Conservation (phyloP, 805 yeast species). For the Lachancea lanzarotensis region DNA sequence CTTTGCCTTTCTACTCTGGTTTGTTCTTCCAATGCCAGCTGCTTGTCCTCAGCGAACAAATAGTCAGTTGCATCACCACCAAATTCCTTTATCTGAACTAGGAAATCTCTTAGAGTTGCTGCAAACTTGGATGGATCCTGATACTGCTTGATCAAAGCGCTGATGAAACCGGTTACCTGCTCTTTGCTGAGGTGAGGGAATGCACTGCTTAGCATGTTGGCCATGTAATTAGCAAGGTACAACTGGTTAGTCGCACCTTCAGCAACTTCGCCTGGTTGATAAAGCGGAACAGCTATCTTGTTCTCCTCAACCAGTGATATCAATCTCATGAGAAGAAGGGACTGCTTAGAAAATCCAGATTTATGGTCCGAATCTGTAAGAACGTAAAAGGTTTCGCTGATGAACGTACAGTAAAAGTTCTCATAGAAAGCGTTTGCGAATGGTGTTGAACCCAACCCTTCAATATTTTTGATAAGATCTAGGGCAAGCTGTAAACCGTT, state of each 20-base stretch:
- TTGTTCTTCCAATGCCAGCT: slow-evolving; percentile 64
- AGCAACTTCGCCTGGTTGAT: slow-evolving; percentile 73
- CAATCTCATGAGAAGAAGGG: slow-evolving; percentile 75
- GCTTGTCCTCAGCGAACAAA: slow-evolving; percentile 88
- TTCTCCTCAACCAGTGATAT: slow-evolving; percentile 75
- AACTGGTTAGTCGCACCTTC: slow-evolving; percentile 76
- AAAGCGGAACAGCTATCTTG: slow-evolving; percentile 70
- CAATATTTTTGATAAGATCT: slow-evolving; percentile 80
- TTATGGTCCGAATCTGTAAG: slow-evolving; percentile 96
- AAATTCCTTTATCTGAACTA: slow-evolving; percentile 89
- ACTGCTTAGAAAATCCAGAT: slow-evolving; percentile 87
- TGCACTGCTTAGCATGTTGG: slow-evolving; percentile 76
- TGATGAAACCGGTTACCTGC: slow-evolving; percentile 75
- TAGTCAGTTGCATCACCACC: slow-evolving; percentile 97
- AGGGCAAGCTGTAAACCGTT: slow-evolving; percentile 79
- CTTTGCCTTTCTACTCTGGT: slow-evolving; percentile 65
- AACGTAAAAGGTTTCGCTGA: slow-evolving; percentile 88
- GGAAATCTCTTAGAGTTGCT: slow-evolving; percentile 85
- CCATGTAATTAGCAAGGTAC: slow-evolving; percentile 73
- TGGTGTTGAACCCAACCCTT: slow-evolving; percentile 57
- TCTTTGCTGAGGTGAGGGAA: slow-evolving; percentile 84
- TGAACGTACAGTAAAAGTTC: slow-evolving; percentile 79
- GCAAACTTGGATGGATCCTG: slow-evolving; percentile 70
- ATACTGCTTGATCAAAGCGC: slow-evolving; percentile 67
- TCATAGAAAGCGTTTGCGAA: slow-evolving; percentile 83